Conservation (phyloP, 345 rosid genomes). For the Salix udensis region DNA sequence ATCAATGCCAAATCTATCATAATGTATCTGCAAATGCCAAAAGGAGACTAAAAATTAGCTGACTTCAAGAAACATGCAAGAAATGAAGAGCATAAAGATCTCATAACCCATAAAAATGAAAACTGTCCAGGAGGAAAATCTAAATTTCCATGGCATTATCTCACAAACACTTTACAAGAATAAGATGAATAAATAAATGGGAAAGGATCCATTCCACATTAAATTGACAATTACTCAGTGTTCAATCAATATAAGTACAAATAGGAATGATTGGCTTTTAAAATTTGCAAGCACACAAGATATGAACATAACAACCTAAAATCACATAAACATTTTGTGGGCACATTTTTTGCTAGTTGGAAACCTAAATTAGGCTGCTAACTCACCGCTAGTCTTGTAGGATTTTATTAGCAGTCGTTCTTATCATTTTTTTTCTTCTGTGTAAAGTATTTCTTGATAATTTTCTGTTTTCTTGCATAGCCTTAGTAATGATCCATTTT, state of each 20-base stretch:
- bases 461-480: too few species aligned
- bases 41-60: conserved; percentile 2
- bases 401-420: too few species aligned
- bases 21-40: conserved; percentile 68
- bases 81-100: not conserved
- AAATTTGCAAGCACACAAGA: too few species aligned
- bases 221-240: not conserved
- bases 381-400: too few species aligned
- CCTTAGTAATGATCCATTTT: too few species aligned
- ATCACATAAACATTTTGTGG: too few species aligned
- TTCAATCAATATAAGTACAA: not conserved
- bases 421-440: too few species aligned
- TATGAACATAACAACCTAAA: too few species aligned
- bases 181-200: not conserved
- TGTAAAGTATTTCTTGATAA: too few species aligned
- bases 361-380: too few species aligned
- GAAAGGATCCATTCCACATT: not conserved
- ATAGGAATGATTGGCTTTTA: not conserved
- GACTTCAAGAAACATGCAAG: conserved; percentile 1
- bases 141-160: not conserved
- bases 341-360: too few species aligned
- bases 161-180: not conserved
- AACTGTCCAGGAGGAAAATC: not conserved
- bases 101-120: not conserved
- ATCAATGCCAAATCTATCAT: conserved; percentile 80